A percentile compares a stretch with the other conserved stretches of the same genome.
phyloP scores from a whole-genome alignment of 2,329 filamentous ascomycete genomes.

The Diaporthe batatas region DNA sequence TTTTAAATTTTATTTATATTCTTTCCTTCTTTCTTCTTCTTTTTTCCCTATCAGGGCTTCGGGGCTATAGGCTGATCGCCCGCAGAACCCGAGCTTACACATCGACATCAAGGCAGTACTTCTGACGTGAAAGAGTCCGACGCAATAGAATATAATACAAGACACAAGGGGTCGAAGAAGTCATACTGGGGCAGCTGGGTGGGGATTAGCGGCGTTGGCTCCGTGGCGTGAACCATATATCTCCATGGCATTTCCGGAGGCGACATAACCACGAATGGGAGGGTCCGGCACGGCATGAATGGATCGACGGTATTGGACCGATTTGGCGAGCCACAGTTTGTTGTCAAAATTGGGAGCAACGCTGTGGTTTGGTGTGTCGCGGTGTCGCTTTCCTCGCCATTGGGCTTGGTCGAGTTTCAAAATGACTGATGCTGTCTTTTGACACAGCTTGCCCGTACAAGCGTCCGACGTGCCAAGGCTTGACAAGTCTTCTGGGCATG shows the following conservation, averaged over 20 bases:
- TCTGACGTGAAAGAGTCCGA: neutral
- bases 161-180: neutral
- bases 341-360: constrained; percentile 10
- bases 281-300: constrained; percentile 24
- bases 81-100: too few species aligned
- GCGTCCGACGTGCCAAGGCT: constrained; percentile 37
- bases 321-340: constrained; percentile 16
- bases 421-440: constrained; percentile 5
- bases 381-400: constrained; percentile 6
- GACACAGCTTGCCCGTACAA: constrained; percentile 26
- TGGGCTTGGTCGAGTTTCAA: constrained; percentile 36
- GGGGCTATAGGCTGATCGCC: too few species aligned
- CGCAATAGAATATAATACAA: constrained; percentile 9
- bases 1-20: too few species aligned
- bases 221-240: constrained; percentile 23
- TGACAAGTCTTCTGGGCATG: constrained; percentile 31
- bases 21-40: too few species aligned
- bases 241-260: constrained; percentile 29
- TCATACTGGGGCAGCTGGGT: neutral
- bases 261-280: constrained; percentile 17
- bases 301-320: constrained; percentile 21
- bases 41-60: too few species aligned
- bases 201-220: constrained; percentile 7
- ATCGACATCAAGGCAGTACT: neutral
- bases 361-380: constrained; percentile 12